Base-by-base conservation (phyloP, 495 filamentous ascomycete genomes). In the Polyplosphaeria fusca region DNA sequence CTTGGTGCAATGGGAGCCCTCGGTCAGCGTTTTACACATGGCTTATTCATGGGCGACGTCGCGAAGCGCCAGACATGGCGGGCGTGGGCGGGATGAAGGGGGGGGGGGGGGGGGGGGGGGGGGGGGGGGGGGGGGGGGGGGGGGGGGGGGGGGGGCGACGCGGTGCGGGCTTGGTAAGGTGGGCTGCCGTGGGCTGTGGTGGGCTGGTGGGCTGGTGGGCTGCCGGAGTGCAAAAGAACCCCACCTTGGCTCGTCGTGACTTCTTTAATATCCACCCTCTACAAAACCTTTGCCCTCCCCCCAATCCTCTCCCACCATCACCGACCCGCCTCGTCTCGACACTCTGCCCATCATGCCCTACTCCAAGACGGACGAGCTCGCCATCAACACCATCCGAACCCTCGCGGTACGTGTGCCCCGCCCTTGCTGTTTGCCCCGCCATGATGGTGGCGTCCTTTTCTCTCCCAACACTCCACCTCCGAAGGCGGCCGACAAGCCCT, bases 301-400 rank as follows among this genome's bases (percentile, higher is more conserved):
- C 49, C 16, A 18, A 20, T 5, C 9, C 26, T 30, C 37, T 57
- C 47, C 42, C 48, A n/a, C 52, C 43, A 28, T 26, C 38, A 25
- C 23, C 45, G 16, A n/a, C n/a, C 32, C 41, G 38, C 57, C 32
- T 26, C 37, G 28, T 14, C 25, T 52, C 14, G 30, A 63, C 47
- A 67, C 76, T n/a, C 76, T 51, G 58, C 58, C 59, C 75, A 94
- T 77, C 76, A 98, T 98, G 93, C 84, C 82, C 76, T 96, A 86
- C 80, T 78, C 77, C 66, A 85, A 98, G 67, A 68, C 82, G 67
- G 93, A 99, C 72, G 77, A 86, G 79, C 82, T 90, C 72, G 87
- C 87, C 67, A 87, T 99, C 76, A 97, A 97, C 86, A 95, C 92
- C 71, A 97, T 97, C 77, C 90, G 94, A 71, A 70, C 90, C 67